Conservation (phyloP, 208 protist species). For the Porcisia deanei region DNA sequence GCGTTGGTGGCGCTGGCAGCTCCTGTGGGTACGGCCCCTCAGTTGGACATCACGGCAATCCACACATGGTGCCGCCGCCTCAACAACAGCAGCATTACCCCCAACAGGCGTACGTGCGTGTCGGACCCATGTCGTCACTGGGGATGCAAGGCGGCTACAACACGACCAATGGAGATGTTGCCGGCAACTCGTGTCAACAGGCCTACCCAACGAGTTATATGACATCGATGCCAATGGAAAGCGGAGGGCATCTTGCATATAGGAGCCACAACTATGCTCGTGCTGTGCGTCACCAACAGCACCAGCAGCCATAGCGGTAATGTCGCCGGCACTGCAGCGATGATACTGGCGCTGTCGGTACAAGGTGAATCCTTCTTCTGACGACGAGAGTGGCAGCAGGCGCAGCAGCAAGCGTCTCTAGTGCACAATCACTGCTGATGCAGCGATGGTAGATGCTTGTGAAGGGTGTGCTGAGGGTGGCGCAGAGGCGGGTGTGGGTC, state of each 20-base stretch:
- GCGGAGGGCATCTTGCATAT: background rate
- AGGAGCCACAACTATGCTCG: background rate
- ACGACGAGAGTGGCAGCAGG: background rate
- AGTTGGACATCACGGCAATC: constrained; percentile 7
- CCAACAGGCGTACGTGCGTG: constrained; percentile 12
- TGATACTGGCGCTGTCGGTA: background rate
- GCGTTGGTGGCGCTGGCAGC: constrained; percentile 1
- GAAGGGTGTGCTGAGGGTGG: constrained; percentile 1
- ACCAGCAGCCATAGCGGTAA: constrained; percentile 17
- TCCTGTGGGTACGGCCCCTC: background rate
- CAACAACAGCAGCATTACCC: constrained; percentile 6
- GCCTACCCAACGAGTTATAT: background rate
- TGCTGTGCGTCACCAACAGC: constrained; percentile 11
- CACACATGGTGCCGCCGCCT: background rate
- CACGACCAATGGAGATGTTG: background rate
- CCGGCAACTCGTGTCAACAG: background rate
- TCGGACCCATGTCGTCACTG: background rate
- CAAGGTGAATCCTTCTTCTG: constrained; percentile 3
- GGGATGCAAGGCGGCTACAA: background rate
- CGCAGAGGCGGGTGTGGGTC: background rate
- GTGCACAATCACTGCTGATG: background rate
- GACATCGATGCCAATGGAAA: constrained; percentile 3
- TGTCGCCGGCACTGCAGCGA: background rate
- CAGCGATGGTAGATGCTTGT: background rate
- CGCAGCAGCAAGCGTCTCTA: constrained; percentile 11